These are phyloP conservation scores for Phaffomyces opuntiae DNA, from an alignment of 805 yeast species.

Conservation along the genomic window DNA sequence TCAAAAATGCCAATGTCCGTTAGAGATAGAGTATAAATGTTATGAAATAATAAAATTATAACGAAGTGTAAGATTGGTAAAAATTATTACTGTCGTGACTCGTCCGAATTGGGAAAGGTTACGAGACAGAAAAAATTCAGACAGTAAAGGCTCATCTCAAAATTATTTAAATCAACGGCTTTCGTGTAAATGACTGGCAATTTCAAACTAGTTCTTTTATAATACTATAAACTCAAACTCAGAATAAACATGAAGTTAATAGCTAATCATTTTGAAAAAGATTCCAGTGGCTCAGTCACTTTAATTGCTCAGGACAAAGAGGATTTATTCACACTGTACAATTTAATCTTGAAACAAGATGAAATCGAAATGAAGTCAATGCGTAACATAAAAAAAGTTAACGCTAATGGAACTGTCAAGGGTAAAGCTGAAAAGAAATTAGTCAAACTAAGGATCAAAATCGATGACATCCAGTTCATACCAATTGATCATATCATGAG, in stretches of 20 bases:
- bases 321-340: constrained; percentile 85
- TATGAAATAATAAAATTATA: not conserved
- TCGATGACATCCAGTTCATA: constrained; percentile 71
- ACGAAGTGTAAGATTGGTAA: not conserved
- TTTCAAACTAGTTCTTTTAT: no score
- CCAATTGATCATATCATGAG: constrained; percentile 73
- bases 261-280: constrained; percentile 44
- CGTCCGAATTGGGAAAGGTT: not conserved
- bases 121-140: not conserved
- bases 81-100: no score
- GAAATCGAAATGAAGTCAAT: constrained; percentile 61
- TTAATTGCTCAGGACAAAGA: constrained; percentile 82
- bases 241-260: constrained; percentile 47
- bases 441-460: constrained; percentile 50
- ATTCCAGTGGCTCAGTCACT: constrained; percentile 56
- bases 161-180: not conserved
- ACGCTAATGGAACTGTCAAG: constrained; percentile 9
- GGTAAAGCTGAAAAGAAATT: constrained; percentile 42
- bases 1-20: constrained; percentile 76
- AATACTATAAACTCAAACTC: no score
- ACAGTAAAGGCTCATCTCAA: not conserved
- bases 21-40: constrained; percentile 24
- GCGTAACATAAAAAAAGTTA: constrained; percentile 46
- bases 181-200: no score
- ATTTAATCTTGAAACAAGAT: constrained; percentile 71